Percentiles rank a stretch among this genome's conserved stretches.
These are phyloP conservation scores for Medicago truncatula DNA, from an alignment of 306 rosid genomes.

Conservation along the genomic window MtrunA17r5.0-ANR NC_053043.1:48717501-48718000, in stretches of 20 bases:
- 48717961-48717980: too few species aligned
- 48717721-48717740: conserved; percentile 22
- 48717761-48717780: conserved; percentile 83
- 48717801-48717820: conserved; percentile 98
- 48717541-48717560: not conserved
- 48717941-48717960: too few species aligned
- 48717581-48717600: not conserved
- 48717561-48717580: not conserved
- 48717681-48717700: not conserved
- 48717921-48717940: conserved; percentile 7
- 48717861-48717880: conserved; percentile 7
- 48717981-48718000: too few species aligned
- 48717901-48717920: not conserved
- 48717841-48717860: conserved; percentile 89
- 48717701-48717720: not conserved
- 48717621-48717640: not conserved
- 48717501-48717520: not conserved
- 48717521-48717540: not conserved
- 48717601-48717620: not conserved
- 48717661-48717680: not conserved
- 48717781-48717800: conserved; percentile 93
- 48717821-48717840: conserved; percentile 99
- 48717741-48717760: conserved; percentile 41
- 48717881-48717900: conserved; percentile 22
- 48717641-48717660: not conserved